Evolutionary conservation across 148 eudicot genomes (phyloP), one percentile per base, ranked within the genome.

Genomic region (Limonium bicolor): DNA sequence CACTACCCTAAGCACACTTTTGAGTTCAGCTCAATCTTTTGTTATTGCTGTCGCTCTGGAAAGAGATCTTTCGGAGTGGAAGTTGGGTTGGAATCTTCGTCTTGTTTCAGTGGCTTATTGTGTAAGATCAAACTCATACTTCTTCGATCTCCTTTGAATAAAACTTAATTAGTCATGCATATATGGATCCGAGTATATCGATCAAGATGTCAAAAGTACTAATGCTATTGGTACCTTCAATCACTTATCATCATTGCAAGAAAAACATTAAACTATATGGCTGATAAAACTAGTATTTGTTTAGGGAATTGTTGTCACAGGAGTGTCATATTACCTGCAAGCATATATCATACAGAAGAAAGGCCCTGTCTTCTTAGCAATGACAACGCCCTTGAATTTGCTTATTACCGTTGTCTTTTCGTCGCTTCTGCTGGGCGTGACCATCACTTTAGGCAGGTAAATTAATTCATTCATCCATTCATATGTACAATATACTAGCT

Each of bases 241-340:
- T n/a, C n/a, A n/a, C n/a, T n/a, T n/a, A n/a, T n/a, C n/a, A n/a
- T n/a, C n/a, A n/a, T n/a, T n/a, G n/a, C n/a, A n/a, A n/a, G n/a
- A n/a, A n/a, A n/a, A n/a, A n/a, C n/a, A n/a, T n/a, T n/a, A n/a
- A n/a, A n/a, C n/a, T n/a, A n/a, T n/a, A n/a, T n/a, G n/a, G n/a
- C n/a, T n/a, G n/a, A n/a, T n/a, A n/a, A n/a, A n/a, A n/a, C n/a
- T n/a, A n/a, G n/a, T n/a, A n/a, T n/a, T n/a, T n/a, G n/a, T n/a
- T n/a, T n/a, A 87, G 96, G 96, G 88, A 42, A 53, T 87, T 20
- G 71, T 78, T 54, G 88, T 82, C 51, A 87, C 88, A 5, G 96
- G 78, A 16, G 27, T 82, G 5, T 63, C 94, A 50, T 87, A 66
- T 53, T 82, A 63, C 43, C 53, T 87, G 28, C 96, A 87, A 67